Conservation (phyloP, 495 filamentous ascomycete species). For the Pyrenopolyporus hunteri region DNA sequence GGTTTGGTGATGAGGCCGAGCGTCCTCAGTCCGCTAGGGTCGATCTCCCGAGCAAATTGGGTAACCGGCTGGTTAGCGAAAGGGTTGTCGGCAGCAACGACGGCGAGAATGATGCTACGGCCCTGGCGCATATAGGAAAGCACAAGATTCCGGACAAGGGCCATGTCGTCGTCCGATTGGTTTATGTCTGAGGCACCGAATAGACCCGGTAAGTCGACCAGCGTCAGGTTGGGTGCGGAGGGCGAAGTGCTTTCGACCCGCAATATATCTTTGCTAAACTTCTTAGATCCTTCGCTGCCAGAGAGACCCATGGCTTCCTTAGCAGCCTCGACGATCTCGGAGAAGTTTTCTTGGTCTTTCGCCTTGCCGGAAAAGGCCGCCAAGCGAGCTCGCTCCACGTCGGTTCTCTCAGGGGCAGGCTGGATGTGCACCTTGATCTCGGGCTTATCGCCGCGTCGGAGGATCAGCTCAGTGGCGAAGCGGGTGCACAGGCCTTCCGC, state of each 20-base stretch:
- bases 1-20: slow-evolving; percentile 61
- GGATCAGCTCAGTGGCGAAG: slow-evolving; percentile 64
- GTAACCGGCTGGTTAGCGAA: slow-evolving; percentile 57
- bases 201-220: slow-evolving; percentile 64
- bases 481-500: slow-evolving; percentile 61
- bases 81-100: slow-evolving; percentile 59
- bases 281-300: slow-evolving; percentile 25
- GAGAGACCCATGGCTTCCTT: slow-evolving; percentile 48
- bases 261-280: slow-evolving; percentile 55
- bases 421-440: slow-evolving; percentile 49
- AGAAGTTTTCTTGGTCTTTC: slow-evolving; percentile 43
- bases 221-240: slow-evolving; percentile 54
- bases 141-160: slow-evolving; percentile 52
- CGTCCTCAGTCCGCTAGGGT: slow-evolving; percentile 52
- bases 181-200: slow-evolving; percentile 53
- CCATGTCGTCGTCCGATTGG: slow-evolving; percentile 48
- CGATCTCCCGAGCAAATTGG: slow-evolving; percentile 47
- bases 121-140: slow-evolving; percentile 54
- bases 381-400: slow-evolving; percentile 41
- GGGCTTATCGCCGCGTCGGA: slow-evolving; percentile 48
- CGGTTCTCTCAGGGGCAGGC: slow-evolving; percentile 41
- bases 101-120: slow-evolving; percentile 58
- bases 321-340: slow-evolving; percentile 52
- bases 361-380: slow-evolving; percentile 44
- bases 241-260: slow-evolving; percentile 60